Evolutionary conservation across 2,329 filamentous ascomycete genomes (phyloP).

Genomic region (Arthrobotrys iridis): DNA sequence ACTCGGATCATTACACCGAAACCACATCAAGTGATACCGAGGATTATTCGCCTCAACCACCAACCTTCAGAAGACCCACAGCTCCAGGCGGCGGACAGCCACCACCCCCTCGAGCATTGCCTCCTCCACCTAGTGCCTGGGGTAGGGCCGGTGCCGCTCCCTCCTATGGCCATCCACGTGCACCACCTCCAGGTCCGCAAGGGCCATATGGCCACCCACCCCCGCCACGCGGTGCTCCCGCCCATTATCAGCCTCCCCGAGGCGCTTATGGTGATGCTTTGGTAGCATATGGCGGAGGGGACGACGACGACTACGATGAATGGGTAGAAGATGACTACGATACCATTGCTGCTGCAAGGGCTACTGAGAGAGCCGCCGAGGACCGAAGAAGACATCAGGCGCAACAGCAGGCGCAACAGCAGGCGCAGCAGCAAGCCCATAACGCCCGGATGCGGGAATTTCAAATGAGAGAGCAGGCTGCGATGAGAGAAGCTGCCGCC

Average conservation of each 20-base stretch:
- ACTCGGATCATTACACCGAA: slow-evolving; percentile 47
- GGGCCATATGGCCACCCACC: slow-evolving; percentile 50
- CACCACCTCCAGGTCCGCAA: slow-evolving; percentile 40
- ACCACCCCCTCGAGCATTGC: slow-evolving; percentile 54
- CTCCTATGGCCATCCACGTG: slow-evolving; percentile 25
- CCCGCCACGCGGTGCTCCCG: slow-evolving; percentile 51
- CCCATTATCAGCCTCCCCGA: slow-evolving; percentile 47
- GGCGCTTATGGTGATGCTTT: slow-evolving; percentile 33
- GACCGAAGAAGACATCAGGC: slow-evolving; percentile 35
- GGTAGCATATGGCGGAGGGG: slow-evolving; percentile 54
- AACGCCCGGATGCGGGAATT: slow-evolving; percentile 24
- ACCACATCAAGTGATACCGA: slow-evolving; percentile 53
- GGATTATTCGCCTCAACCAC: slow-evolving; percentile 54
- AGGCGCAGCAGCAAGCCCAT: slow-evolving; percentile 47
- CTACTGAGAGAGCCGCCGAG: slow-evolving; percentile 51
- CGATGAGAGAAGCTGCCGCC: slow-evolving; percentile 51
- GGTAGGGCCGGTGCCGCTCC: slow-evolving; percentile 33
- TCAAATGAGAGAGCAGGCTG: slow-evolving; percentile 18
- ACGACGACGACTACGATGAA: slow-evolving; percentile 55
- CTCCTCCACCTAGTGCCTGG: slow-evolving; percentile 35
- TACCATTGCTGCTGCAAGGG: slow-evolving; percentile 33
- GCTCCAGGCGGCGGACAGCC: slow-evolving; percentile 49
- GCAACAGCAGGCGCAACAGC: slow-evolving; percentile 51
- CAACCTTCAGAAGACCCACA: slow-evolving; percentile 48
- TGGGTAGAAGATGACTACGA: slow-evolving; percentile 56